phyloP scores from a whole-genome alignment of 129 eudicot genomes.

The Scalesia atractyloides region DNA sequence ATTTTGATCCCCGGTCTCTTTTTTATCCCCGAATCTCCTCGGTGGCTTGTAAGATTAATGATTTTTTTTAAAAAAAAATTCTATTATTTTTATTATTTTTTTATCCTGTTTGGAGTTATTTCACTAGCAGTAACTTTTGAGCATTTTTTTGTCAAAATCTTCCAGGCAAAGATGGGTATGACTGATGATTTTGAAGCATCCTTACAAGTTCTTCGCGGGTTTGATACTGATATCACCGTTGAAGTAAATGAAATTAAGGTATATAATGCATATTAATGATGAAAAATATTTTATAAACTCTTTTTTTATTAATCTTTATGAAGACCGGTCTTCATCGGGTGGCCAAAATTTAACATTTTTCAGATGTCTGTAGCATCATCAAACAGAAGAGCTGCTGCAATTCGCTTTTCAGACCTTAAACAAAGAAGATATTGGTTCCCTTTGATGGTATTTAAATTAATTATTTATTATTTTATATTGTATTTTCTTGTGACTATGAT shows the following conservation, averaged over 20 bases:
- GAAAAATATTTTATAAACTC: neutral
- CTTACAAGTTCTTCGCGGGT: slow-evolving; percentile 96
- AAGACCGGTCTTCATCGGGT: neutral
- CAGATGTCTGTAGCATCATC: slow-evolving; percentile 90
- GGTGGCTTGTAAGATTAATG: slow-evolving; percentile 82
- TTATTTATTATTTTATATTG: neutral
- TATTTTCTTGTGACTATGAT: neutral
- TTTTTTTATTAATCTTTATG: neutral
- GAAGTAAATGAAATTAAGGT: slow-evolving; percentile 99
- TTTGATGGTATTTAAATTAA: slow-evolving; percentile 58
- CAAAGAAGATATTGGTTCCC: slow-evolving; percentile 96
- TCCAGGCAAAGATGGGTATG: slow-evolving; percentile 99
- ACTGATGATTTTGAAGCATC: slow-evolving; percentile 95
- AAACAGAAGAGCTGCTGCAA: slow-evolving; percentile 66
- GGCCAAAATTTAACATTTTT: slow-evolving; percentile 16
- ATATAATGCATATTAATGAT: neutral
- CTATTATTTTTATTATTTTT: neutral
- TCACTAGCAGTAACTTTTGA: neutral
- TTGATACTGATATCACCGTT: slow-evolving; percentile 80
- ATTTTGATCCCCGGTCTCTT: slow-evolving; percentile 90
- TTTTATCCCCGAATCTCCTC: slow-evolving; percentile 96
- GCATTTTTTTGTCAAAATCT: slow-evolving; percentile 15
- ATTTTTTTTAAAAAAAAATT: neutral
- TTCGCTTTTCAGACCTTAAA: slow-evolving; percentile 78
- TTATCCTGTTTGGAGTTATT: slow-evolving; percentile 10